A percentile compares a stretch with the other conserved stretches of the same genome.
These are phyloP conservation scores for Penicillium freii DNA, from an alignment of 2,329 filamentous ascomycete genomes.

Conservation along the genomic window DNA sequence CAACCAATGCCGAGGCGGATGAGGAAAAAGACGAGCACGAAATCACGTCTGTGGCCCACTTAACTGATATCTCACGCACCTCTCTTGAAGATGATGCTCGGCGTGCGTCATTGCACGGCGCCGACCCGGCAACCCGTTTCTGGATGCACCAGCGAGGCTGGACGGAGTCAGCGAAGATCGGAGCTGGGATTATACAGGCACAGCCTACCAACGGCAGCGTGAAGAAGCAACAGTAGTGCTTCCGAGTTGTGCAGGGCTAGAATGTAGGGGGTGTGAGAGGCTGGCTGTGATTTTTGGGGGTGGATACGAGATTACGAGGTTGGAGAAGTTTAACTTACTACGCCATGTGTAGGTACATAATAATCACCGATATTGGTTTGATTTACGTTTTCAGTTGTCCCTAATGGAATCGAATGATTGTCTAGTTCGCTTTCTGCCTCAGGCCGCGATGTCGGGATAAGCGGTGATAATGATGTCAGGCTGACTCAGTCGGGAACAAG, in stretches of 20 bases:
- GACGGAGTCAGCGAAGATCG: conserved; percentile 43
- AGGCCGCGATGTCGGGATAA: background rate
- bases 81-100: conserved; percentile 47
- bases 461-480: background rate
- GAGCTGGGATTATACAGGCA: conserved; percentile 41
- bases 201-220: conserved; percentile 21
- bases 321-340: background rate
- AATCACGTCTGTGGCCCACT: conserved; percentile 3
- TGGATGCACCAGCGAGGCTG: conserved; percentile 48
- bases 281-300: background rate
- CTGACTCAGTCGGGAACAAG: background rate
- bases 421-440: background rate
- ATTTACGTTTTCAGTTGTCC: background rate
- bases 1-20: conserved; percentile 20
- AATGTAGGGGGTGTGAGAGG: background rate
- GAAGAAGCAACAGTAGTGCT: conserved; percentile 40
- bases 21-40: conserved; percentile 21
- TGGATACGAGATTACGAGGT: background rate
- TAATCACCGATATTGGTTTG: background rate
- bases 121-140: conserved; percentile 39
- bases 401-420: background rate
- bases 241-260: background rate
- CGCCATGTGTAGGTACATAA: background rate
- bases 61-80: conserved; percentile 34
- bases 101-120: conserved; percentile 33